Conservation (phyloP, 306 rosid species). For the Notholithocarpus densiflorus region DNA sequence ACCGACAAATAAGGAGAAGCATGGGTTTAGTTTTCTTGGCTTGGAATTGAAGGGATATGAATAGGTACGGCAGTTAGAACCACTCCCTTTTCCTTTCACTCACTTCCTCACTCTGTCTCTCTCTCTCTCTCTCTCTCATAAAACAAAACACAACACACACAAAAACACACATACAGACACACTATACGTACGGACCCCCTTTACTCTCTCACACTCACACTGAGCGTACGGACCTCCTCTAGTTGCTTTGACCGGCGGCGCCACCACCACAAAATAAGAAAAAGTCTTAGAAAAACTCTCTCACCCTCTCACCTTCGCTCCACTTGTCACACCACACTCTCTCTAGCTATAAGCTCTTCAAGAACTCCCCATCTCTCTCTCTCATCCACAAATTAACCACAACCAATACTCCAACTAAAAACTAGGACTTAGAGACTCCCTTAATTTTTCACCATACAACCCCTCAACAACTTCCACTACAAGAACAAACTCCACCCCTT, state of each 20-base stretch:
- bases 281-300: constrained; percentile 67
- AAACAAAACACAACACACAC: constrained; percentile 3
- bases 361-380: constrained; percentile 31
- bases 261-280: constrained; percentile 34
- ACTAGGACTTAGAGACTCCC: constrained; percentile 55
- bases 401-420: constrained; percentile 70
- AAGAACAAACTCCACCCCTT: constrained; percentile 39
- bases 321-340: constrained; percentile 69
- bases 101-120: constrained; percentile 21
- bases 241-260: constrained; percentile 51
- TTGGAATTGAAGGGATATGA: constrained; percentile 62
- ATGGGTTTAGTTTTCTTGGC: constrained; percentile 49
- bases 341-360: constrained; percentile 15
- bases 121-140: constrained; percentile 20
- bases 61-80: constrained; percentile 70
- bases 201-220: constrained; percentile 6
- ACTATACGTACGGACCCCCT: constrained; percentile 30
- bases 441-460: constrained; percentile 49
- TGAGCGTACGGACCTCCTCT: constrained; percentile 28
- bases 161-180: constrained; percentile 3
- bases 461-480: constrained; percentile 48
- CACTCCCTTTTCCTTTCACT: constrained; percentile 36
- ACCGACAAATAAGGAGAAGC: constrained; percentile 60
- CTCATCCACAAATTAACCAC: constrained; percentile 47
- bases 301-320: constrained; percentile 37